Base-by-base conservation (phyloP, 805 yeast genomes). In the Candida xiaguanensis region DNA sequence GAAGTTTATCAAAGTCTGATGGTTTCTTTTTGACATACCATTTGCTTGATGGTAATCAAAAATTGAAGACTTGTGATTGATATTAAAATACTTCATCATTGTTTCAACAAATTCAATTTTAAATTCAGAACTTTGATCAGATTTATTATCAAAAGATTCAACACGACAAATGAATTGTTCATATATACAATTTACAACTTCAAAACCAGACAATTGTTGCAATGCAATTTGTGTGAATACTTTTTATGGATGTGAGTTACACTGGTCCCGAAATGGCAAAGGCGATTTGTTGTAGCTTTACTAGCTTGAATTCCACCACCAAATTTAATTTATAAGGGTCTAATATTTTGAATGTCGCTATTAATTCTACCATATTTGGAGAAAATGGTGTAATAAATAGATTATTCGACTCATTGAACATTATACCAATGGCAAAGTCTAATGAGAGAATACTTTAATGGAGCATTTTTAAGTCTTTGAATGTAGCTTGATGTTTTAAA, bases 71-170 rank as follows among this genome's bases (percentile, higher is more conserved):
- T 28, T 28, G 17, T 32, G 36, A 13, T 20, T n/a, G 8, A 32
- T 32, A 12, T 15, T 8, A 3, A 19, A 22, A 2, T 20, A 6
- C 8, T 22, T 8, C 5, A 23, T 8, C n/a, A 32, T 8, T 9
- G 26, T 13, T 13, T 32, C 15, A 6, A 32, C 28, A 20, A 32
- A 19, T 15, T 19, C 36, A 32, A 19, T 32, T 15, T 15, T 20
- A 14, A 22, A 32, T 15, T 32, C 36, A 8, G 18, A 13, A 12
- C 36, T 27, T 15, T 22, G 27, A 14, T 20, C 36, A 23, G 36
- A 7, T 14, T 16, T 20, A 24, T 13, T 16, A 8, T 22, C 26
- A 22, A 32, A 32, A 14, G 8, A 20, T 2, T 27, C 36, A 23
- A 32, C 15, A 5, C 36, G 27, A 32, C 26, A 19, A 15, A 32